Evolutionary conservation across 148 eudicot genomes (phyloP), one percentile per base, ranked within the genome.

Genomic region (Persicaria tinctoria): DNA sequence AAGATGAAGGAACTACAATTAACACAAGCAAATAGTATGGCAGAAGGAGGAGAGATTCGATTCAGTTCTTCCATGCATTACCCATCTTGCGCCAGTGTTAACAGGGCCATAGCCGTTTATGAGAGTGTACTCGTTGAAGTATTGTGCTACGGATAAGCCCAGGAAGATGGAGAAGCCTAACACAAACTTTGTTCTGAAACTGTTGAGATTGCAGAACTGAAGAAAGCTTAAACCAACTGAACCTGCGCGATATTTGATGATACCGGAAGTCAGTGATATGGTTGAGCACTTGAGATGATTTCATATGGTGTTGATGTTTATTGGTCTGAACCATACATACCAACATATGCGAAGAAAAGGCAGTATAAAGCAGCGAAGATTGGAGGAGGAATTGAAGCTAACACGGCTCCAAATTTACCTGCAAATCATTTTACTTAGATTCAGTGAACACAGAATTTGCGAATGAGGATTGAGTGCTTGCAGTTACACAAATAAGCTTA

Each of bases 121-220:
- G 6, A 90, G 93, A 7, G 82, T 82, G 78, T 80, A 86, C 77
- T 93, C 97, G 1, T 93, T 91, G 89, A 91, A 91, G 83, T 93
- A 93, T 78, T 93, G 98, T 18, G 97, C 90, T 8, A 93, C 73
- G 0, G 97, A 93, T 57, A 93, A 84, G 54, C 98, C 98, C 79
- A 93, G 60, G 84, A 89, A 93, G 73, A 93, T 78, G 18, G 98
- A 93, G 79, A 91, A 86, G 55, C 95, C 98, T 17, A 91, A 68
- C 60, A 93, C 86, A 78, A 93, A 89, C 76, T 87, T 93, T n/a
- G 89, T 93, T n/a, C 97, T 82, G 84, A 93, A 93, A 78, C 95
- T 93, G 86, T 93, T 93, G 48, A 93, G 95, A 72, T 93, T 85
- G 87, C 98, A 93, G 85, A 89, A 93, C 78, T 93, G 98, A 62